Evolutionary conservation across 2,329 filamentous ascomycete genomes (phyloP).

Genomic region (Penicillium sp.): DNA sequence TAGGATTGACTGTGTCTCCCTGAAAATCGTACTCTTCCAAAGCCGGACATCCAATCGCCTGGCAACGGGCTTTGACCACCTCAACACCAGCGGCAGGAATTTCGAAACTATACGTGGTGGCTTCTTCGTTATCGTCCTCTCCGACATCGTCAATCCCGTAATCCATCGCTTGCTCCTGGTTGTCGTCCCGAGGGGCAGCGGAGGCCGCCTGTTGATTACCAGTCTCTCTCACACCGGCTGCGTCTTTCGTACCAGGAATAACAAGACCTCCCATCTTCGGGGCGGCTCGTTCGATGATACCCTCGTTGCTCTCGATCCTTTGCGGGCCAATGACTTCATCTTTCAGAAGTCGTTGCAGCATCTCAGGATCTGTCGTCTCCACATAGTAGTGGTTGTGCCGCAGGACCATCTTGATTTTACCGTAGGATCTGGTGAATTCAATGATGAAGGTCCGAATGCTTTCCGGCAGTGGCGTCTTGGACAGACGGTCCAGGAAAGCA

Average conservation of each 20-base stretch:
- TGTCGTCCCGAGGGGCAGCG: conserved; percentile 38
- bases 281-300: conserved; percentile 72
- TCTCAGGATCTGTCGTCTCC: conserved; percentile 81
- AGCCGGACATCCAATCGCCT: conserved; percentile 79
- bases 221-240: conserved; percentile 78
- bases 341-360: conserved; percentile 80
- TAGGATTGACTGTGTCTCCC: conserved; percentile 83
- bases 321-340: conserved; percentile 77
- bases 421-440: conserved; percentile 81
- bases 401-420: conserved; percentile 90
- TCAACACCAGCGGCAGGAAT: conserved; percentile 80
- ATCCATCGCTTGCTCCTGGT: conserved; percentile 62
- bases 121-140: conserved; percentile 69
- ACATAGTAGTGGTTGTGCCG: conserved; percentile 94
- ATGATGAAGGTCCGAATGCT: conserved; percentile 74
- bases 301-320: conserved; percentile 67
- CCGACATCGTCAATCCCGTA: conserved; percentile 68
- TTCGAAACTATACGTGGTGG: conserved; percentile 89
- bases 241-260: conserved; percentile 91
- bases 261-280: conserved; percentile 83
- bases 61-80: conserved; percentile 80
- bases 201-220: conserved; percentile 35
- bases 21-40: conserved; percentile 97
- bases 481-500: conserved; percentile 77
- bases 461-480: conserved; percentile 82